phyloP scores from a whole-genome alignment of 768 basidiomycete genomes.

The Boletus rubropictus region DNA sequence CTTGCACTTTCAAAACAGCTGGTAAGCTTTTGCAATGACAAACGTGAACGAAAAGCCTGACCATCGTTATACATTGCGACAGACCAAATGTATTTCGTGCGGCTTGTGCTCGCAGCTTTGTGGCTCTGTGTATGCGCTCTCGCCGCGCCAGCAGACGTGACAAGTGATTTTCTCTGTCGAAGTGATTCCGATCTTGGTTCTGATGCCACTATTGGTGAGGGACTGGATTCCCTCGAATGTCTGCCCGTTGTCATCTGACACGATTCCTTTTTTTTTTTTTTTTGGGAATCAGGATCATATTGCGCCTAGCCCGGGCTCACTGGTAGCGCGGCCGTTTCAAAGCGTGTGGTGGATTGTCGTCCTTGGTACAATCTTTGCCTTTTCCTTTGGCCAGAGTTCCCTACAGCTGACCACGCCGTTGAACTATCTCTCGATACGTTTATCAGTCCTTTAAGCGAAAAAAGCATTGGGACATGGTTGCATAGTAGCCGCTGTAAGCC shows the following conservation, averaged over 20 bases:
- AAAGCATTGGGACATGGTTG: not conserved
- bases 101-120: not conserved
- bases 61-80: not conserved
- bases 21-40: not conserved
- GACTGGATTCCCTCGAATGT: not conserved
- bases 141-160: not conserved
- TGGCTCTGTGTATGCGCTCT: not conserved
- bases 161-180: not conserved
- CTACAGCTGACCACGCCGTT: not conserved
- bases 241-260: not conserved
- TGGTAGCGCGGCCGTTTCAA: no score
- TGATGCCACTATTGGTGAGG: not conserved
- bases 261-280: not conserved
- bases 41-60: not conserved
- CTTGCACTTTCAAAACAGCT: not conserved
- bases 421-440: no score
- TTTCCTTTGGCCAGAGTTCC: no score
- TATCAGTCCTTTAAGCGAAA: not conserved
- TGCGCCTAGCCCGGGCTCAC: not conserved
- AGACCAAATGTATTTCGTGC: conserved; percentile 3
- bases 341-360: no score
- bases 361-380: no score
- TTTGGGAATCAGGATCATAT: not conserved
- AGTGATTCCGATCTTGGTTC: not conserved
- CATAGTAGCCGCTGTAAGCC: no score